Evolutionary conservation across 2,329 filamentous ascomycete species (phyloP), one percentile per base, ranked within the genome.

Genomic region (Nannizziopsis arthrosporioides): DNA sequence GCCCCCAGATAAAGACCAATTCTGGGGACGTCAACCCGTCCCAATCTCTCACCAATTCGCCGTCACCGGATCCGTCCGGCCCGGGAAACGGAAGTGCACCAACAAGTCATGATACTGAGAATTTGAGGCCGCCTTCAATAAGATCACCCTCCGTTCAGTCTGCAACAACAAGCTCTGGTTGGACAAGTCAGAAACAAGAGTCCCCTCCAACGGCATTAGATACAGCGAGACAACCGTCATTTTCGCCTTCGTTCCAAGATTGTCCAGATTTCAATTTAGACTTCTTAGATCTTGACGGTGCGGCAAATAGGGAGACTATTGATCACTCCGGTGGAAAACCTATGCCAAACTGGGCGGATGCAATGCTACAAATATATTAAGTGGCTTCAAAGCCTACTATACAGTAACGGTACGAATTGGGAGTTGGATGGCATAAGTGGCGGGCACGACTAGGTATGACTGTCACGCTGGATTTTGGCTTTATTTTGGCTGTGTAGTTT

Each of bases 281-380:
- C 27, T 53, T 53, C 18, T 43, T 53, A 10, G 44, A 53, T 22
- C 18, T 53, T 11, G 44, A 30, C 12, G 40, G 35, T 34, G 15
- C 18, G 27, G 19, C 35, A 5, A 39, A 22, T 17, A 40, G 32
- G 19, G 43, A 42, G 17, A 11, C 18, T 14, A 36, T 17, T 12
- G 15, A 35, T 34, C n/a, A 35, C 30, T 5, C 17, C 22, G 39
- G 48, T 3, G 40, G 50, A 9, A 40, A 22, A 1, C 27, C 12
- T 8, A 42, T 34, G 11, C 30, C 32, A 17, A 32, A 34, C 7
- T 52, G 51, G 51, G 40, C 41, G 5, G 44, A 52, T 39, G 35
- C 7, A 34, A 52, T 52, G 48, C 40, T 52, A 11, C 35, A 52
- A 48, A 50, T 36, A 52, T 52, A 41, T 31, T 50, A 38, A 44